phyloP scores from a whole-genome alignment of 169 alveolate genomes.

The Plasmodium inui region DNA sequence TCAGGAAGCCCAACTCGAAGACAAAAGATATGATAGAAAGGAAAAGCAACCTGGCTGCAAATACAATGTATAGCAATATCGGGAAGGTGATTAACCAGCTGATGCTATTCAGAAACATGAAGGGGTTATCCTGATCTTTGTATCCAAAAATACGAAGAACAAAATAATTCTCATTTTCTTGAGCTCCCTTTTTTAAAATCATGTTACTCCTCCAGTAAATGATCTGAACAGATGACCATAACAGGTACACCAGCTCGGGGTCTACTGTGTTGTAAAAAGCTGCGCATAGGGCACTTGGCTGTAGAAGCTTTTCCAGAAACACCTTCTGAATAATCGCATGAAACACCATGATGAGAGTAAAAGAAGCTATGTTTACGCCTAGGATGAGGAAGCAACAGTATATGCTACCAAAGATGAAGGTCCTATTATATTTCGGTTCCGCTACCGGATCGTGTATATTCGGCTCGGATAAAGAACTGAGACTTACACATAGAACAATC shows the following conservation, averaged over 20 bases:
- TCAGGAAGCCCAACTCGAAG: constrained; percentile 56
- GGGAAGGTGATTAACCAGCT: constrained; percentile 69
- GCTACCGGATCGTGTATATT: constrained; percentile 22
- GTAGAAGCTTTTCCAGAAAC: constrained; percentile 67
- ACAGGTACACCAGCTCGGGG: constrained; percentile 80
- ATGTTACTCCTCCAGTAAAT: constrained; percentile 79
- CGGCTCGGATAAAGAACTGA: constrained; percentile 64
- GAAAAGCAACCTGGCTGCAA: constrained; percentile 62
- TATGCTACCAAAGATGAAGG: constrained; percentile 55
- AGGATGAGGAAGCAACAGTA: constrained; percentile 51
- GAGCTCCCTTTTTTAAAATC: constrained; percentile 16
- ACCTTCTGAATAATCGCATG: constrained; percentile 73
- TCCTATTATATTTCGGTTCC: constrained; percentile 65
- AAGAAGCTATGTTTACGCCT: constrained; percentile 41
- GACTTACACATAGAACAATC: constrained; percentile 41
- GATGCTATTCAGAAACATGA: constrained; percentile 13
- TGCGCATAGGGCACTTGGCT: constrained; percentile 79
- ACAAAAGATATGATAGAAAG: constrained; percentile 64
- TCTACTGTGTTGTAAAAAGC: constrained; percentile 84
- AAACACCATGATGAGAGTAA: constrained; percentile 35
- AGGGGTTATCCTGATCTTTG: constrained; percentile 46
- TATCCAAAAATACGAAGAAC: constrained; percentile 59
- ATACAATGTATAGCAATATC: constrained; percentile 39
- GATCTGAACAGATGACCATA: constrained; percentile 82
- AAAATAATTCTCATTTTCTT: constrained; percentile 22